Evolutionary conservation across 306 rosid genomes (phyloP), one percentile per base, ranked within the genome.

Genomic region (Fragaria iinumae): DNA sequence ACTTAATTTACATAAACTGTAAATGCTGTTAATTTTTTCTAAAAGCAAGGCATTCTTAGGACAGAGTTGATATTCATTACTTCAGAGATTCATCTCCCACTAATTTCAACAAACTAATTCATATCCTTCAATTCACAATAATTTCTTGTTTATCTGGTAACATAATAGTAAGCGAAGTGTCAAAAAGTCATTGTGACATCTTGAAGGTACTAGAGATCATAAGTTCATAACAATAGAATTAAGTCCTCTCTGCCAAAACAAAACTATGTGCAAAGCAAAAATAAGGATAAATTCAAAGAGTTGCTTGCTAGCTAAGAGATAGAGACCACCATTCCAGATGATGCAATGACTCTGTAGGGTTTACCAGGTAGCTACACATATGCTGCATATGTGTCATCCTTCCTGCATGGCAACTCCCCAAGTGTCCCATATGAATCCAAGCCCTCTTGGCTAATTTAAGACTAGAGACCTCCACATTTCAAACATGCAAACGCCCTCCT

Each of bases 401-500:
- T 41, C 55, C 77, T 70, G 66, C 88, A 53, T 55, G 67, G 82
- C 39, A 77, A 77, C 50, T 41, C 21, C 14, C 78, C 91, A 93
- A 69, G 83, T 93, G 98, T 91, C 91, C 79, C 77, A 41, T 48
- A 27, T 4, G 32, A 13, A 39, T 76, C 74, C 77, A 57, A 21
- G 69, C n/a, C 66, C 62, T 55, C 65, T 82, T 44, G 76, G 76
- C 71, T 71, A 74, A 71, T 86, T 82, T 82, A 89, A 85, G 77
- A 83, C 73, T 43, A 50, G 11, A 29, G 73, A 20, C 85, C 86
- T 79, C 82, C 87, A 91, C 91, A 82, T 82, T 77, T 82, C 89
- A 79, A 10, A 80, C 93, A 91, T 89, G 98, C 97, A 88, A 73
- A 81, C 60, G 21, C 32, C 69, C 73, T 53, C 38, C 27, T 74